Conservation (phyloP, 2,329 filamentous ascomycete genomes). For the Talaromyces amestolkiae region DNA sequence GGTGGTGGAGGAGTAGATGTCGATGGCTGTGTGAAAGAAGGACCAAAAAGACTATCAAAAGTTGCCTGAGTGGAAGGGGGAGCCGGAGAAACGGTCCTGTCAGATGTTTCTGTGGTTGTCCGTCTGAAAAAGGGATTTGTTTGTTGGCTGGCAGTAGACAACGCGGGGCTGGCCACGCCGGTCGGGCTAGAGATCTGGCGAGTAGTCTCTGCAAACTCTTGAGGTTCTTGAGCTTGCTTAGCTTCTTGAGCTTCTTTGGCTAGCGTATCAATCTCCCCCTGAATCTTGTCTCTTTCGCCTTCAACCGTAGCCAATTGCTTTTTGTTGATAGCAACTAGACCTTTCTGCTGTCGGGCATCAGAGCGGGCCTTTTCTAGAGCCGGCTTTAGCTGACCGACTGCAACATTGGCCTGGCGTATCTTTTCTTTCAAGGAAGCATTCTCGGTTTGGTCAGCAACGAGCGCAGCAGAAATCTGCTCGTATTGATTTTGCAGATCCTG, state of each 20-base stretch:
- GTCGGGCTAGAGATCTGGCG: slow-evolving; percentile 36
- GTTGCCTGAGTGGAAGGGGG: slow-evolving; percentile 61
- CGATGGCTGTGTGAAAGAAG: slow-evolving; percentile 55
- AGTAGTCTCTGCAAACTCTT: slow-evolving; percentile 42
- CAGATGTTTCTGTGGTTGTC: slow-evolving; percentile 48
- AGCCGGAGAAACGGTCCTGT: slow-evolving; percentile 52
- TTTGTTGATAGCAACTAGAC: slow-evolving; percentile 95
- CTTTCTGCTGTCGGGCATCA: slow-evolving; percentile 92
- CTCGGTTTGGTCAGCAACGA: slow-evolving; percentile 86
- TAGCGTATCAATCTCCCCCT: slow-evolving; percentile 70
- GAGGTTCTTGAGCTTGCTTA: slow-evolving; percentile 61
- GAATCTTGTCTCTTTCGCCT: slow-evolving; percentile 81
- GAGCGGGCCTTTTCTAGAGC: slow-evolving; percentile 90
- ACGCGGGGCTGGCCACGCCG: slow-evolving; percentile 65
- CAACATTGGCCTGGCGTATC: slow-evolving; percentile 76
- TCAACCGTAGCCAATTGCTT: slow-evolving; percentile 92
- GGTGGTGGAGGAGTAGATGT: slow-evolving; percentile 48
- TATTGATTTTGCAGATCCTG: slow-evolving; percentile 82
- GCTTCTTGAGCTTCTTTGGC: slow-evolving; percentile 60
- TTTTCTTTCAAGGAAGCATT: slow-evolving; percentile 82
- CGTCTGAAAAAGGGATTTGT: slow-evolving; percentile 95
- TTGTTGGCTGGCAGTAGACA: slow-evolving; percentile 61
- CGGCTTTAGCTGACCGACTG: slow-evolving; percentile 80
- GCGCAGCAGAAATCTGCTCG: slow-evolving; percentile 67
- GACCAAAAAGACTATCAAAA: slow-evolving; percentile 85